phyloP scores from a whole-genome alignment of 768 basidiomycete genomes.

The Stropharia rugosoannulata region DNA sequence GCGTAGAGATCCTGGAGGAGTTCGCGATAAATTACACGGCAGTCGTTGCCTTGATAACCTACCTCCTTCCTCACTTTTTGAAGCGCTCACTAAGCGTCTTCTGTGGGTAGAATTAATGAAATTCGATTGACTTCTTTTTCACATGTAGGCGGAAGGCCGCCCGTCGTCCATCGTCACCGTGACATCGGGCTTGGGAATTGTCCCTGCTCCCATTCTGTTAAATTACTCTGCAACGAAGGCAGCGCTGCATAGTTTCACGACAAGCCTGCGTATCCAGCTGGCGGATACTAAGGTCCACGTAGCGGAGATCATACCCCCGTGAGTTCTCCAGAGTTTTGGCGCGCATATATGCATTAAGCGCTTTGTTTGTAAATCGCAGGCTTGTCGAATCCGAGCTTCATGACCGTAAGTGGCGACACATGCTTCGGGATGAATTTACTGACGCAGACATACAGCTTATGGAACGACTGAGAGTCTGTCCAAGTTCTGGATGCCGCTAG shows the following conservation, averaged over 20 bases:
- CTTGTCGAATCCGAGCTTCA: slow-evolving; percentile 64
- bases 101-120: background rate
- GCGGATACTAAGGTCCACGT: slow-evolving; percentile 50
- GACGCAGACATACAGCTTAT: slow-evolving; percentile 35
- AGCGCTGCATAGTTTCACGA: slow-evolving; percentile 50
- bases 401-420: slow-evolving; percentile 37
- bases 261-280: slow-evolving; percentile 47
- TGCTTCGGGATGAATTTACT: background rate
- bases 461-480: slow-evolving; percentile 47
- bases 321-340: slow-evolving; percentile 17
- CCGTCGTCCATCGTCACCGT: slow-evolving; percentile 51
- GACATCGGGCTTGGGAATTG: slow-evolving; percentile 50
- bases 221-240: slow-evolving; percentile 62
- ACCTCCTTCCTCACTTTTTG: slow-evolving; percentile 54
- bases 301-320: slow-evolving; percentile 61
- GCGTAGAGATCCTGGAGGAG: slow-evolving; percentile 42
- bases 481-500: slow-evolving; percentile 55
- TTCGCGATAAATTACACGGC: slow-evolving; percentile 55
- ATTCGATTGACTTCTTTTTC: background rate
- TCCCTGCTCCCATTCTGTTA: slow-evolving; percentile 39
- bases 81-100: slow-evolving; percentile 43
- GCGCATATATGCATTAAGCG: background rate
- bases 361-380: slow-evolving; percentile 23
- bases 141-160: slow-evolving; percentile 37
- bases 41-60: slow-evolving; percentile 44